phyloP scores from a whole-genome alignment of 1,139 yeast species.

The Kluyveromyces sp. region DNA sequence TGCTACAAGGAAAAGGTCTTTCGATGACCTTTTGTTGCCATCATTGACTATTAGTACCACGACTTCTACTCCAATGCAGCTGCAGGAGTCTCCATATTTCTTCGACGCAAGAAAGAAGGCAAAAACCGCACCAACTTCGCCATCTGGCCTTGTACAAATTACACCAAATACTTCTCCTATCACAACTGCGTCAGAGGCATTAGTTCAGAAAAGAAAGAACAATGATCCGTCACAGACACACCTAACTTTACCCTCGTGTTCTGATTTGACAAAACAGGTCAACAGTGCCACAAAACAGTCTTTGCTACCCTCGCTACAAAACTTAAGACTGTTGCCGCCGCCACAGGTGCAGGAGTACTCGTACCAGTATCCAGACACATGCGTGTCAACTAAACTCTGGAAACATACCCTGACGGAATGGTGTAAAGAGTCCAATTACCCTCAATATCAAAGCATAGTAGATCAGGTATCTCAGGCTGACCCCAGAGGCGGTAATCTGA shows the following conservation, averaged over 20 bases:
- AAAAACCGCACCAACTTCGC: constrained; percentile 30
- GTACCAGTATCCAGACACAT: constrained; percentile 30
- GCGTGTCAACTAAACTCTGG: constrained; percentile 28
- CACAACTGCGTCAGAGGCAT: neutral
- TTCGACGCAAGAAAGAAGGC: constrained; percentile 15
- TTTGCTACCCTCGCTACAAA: constrained; percentile 27
- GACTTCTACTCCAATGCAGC: constrained; percentile 6
- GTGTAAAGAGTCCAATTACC: constrained; percentile 30
- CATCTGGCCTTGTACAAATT: constrained; percentile 14
- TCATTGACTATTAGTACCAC: constrained; percentile 8
- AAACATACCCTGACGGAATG: constrained; percentile 26
- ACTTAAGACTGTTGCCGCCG: constrained; percentile 28
- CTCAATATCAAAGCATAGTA: constrained; percentile 26
- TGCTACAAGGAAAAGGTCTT: constrained; percentile 15
- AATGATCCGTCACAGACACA: neutral
- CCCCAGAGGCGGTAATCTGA: constrained; percentile 3
- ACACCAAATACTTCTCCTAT: constrained; percentile 19
- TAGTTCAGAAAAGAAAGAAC: neutral
- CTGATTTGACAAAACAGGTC: neutral
- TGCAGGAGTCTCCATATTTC: constrained; percentile 11
- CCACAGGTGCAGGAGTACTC: constrained; percentile 28
- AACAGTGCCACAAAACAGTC: constrained; percentile 7
- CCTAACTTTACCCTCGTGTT: neutral
- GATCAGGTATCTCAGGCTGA: constrained; percentile 20
- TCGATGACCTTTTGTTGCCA: constrained; percentile 18